A percentile compares a stretch with the other conserved stretches of the same genome.
phyloP scores from a whole-genome alignment of 2,329 filamentous ascomycete genomes.

The Scedosporium dehoogii region DNA sequence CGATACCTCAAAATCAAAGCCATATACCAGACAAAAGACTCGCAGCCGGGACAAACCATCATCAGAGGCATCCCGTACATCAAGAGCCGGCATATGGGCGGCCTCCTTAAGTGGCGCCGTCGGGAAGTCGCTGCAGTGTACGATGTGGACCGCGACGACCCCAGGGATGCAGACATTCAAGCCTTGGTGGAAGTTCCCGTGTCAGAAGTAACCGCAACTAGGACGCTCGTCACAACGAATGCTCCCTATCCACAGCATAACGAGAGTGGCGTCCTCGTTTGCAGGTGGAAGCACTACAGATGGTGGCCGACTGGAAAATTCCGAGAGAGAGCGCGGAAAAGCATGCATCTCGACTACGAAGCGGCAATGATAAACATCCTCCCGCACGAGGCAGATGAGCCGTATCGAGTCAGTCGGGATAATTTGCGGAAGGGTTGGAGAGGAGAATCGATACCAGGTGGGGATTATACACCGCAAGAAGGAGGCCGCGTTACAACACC shows the following conservation, averaged over 20 bases:
- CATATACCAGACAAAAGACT: conserved; percentile 22
- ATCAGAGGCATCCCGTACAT: conserved; percentile 29
- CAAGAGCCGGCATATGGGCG: conserved; percentile 23
- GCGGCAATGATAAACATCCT: conserved; percentile 21
- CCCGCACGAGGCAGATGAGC: conserved; percentile 17
- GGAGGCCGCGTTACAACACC: conserved; percentile 10
- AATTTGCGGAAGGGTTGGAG: conserved; percentile 25
- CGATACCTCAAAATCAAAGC: conserved; percentile 20
- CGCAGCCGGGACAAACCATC: conserved; percentile 6
- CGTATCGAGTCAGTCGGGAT: conserved; percentile 21
- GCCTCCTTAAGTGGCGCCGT: conserved; percentile 25
- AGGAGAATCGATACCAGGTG: conserved; percentile 26
- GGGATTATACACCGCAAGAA: conserved; percentile 25
- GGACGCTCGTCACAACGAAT: conserved; percentile 47
- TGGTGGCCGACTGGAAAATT: conserved; percentile 15
- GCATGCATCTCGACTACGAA: conserved; percentile 23
- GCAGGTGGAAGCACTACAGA: conserved; percentile 37
- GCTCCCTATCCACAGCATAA: conserved; percentile 30
- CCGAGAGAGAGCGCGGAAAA: conserved; percentile 10
- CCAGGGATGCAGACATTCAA: conserved; percentile 20
- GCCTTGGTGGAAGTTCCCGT: conserved; percentile 31
- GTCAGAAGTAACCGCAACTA: conserved; percentile 24
- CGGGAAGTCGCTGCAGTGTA: conserved; percentile 36
- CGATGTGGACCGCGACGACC: conserved; percentile 26
- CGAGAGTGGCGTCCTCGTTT: conserved; percentile 31